phyloP scores from a whole-genome alignment of 1,139 yeast species.

The Nadsonia commutata region DNA sequence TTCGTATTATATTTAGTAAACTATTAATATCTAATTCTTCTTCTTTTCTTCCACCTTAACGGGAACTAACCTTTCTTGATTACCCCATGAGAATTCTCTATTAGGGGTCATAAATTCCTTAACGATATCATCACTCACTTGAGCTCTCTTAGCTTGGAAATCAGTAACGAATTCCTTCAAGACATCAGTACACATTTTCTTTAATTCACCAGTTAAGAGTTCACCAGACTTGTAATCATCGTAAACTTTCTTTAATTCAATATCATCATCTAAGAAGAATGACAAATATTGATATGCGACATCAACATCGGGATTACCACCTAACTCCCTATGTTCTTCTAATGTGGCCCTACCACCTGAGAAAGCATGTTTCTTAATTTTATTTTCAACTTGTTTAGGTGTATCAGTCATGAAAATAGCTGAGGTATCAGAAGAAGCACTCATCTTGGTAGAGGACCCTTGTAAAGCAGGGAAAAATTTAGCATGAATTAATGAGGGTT shows the following conservation, averaged over 20 bases:
- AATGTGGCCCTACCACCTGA: constrained; percentile 83
- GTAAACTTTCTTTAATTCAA: constrained; percentile 46
- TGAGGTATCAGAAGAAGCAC: constrained; percentile 74
- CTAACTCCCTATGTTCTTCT: constrained; percentile 78
- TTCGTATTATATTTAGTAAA: not conserved
- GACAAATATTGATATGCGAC: constrained; percentile 88
- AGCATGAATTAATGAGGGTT: constrained; percentile 87
- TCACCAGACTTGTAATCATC: constrained; percentile 67
- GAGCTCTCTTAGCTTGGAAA: constrained; percentile 67
- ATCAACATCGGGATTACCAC: constrained; percentile 93
- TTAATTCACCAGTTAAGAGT: constrained; percentile 83
- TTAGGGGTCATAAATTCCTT: constrained; percentile 63
- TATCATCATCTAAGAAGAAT: constrained; percentile 83
- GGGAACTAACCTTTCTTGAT: constrained; percentile 53
- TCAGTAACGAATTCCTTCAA: constrained; percentile 63
- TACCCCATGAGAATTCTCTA: constrained; percentile 65
- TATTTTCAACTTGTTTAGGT: constrained; percentile 79
- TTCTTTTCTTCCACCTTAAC: constrained; percentile 33
- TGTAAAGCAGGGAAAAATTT: constrained; percentile 97
- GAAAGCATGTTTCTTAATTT: constrained; percentile 91
- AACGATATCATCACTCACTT: constrained; percentile 52
- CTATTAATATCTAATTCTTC: constrained; percentile 3
- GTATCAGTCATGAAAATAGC: constrained; percentile 94
- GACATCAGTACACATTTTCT: constrained; percentile 68
- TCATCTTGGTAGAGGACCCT: constrained; percentile 95